Base-by-base conservation (phyloP, 345 rosid species). In the Salix viminalis region DNA sequence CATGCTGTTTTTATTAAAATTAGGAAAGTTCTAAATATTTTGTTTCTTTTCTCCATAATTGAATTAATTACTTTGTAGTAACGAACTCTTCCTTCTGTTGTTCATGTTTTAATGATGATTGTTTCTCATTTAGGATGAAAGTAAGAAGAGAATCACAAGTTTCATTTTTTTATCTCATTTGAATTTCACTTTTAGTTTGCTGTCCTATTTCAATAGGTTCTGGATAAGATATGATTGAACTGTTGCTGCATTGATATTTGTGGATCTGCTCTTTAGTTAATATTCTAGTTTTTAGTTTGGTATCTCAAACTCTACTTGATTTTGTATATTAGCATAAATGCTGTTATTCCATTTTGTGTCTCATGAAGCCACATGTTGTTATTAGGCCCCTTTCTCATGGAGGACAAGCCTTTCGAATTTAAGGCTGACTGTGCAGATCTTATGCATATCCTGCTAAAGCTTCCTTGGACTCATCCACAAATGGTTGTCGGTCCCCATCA, bases 401-500 rank as follows among this genome's bases (percentile, higher is more conserved):
- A 84, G 75, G 83, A 85, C 77, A 84, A 80, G 67, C 79, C 78
- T 70, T 85, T 83, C 75, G 80, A 77, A 72, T 80, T 85, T 76
- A 80, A 81, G 44, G 81, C 52, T 71, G 81, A 78, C 65, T 65
- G 75, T 87, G 86, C 76, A 67, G 81, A 80, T 77, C 83, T 82
- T 42, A 81, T 91, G 61, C 74, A 76, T 78, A 82, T 78, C 77
- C 65, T 91, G 80, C 85, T 95, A 77, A 90, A 93, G 86, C 86
- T 93, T 77, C 94, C 98, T 42, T 95, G 99, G 99, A 90, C 85
- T 69, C 88, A 83, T 72, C 54, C 79, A 77, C 79, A 77, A 76
- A 74, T 84, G 69, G 87, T 86, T 74, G 75, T 75, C 76, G 86
- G 82, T 74, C 83, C 83, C 76, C 74, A 79, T 79, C 74, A 88